Conservation (phyloP, 371 early-diverging fungal species). For the Coemansia sp. region DNA sequence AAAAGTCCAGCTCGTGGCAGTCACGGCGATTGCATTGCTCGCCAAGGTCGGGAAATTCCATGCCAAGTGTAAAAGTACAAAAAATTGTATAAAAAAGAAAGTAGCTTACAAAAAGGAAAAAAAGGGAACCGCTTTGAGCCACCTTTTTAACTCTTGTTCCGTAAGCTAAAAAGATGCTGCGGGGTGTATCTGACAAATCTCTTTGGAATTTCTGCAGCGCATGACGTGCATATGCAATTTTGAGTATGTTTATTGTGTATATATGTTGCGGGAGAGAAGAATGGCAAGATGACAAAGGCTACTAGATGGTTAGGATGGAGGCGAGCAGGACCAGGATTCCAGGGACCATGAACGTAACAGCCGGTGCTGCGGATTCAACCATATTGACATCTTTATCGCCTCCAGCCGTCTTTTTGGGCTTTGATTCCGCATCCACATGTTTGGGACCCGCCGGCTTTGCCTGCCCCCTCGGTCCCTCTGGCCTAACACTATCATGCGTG, state of each 20-base stretch:
- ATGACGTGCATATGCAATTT: no score
- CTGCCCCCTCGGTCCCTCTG: neutral
- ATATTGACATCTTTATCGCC: neutral
- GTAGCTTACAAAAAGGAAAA: neutral
- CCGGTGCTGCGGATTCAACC: neutral
- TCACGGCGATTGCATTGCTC: constrained; percentile 13
- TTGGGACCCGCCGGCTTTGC: neutral
- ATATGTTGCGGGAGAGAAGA: no score
- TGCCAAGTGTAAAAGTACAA: neutral
- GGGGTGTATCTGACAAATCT: neutral
- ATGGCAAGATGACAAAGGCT: neutral
- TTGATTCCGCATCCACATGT: neutral
- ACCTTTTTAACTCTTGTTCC: neutral
- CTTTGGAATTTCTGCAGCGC: neutral
- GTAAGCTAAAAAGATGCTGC: neutral
- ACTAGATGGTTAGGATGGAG: neutral
- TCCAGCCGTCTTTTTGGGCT: neutral
- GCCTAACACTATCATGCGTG: neutral
- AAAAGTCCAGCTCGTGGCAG: constrained; percentile 29
- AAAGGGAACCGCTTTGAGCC: neutral
- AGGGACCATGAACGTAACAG: neutral
- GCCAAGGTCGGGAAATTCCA: constrained; percentile 37
- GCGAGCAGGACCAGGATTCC: neutral
- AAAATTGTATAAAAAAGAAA: neutral
- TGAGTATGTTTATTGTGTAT: no score